Base-by-base conservation (phyloP, 2,329 filamentous ascomycete species). In the Alternaria ethzedia region DNA sequence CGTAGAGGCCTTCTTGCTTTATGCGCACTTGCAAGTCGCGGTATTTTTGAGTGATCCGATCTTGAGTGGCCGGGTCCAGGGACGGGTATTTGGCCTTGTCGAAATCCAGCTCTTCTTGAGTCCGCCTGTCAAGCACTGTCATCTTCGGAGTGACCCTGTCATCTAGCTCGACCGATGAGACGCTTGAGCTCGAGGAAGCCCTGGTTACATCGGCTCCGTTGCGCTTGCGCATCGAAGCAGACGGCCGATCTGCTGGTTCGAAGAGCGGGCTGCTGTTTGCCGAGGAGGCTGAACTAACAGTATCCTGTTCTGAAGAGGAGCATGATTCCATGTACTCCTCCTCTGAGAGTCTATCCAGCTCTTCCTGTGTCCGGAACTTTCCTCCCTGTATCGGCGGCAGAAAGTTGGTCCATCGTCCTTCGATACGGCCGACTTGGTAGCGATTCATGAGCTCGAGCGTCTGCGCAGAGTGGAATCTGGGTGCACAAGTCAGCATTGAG, bases 341-440 rank as follows among this genome's bases (percentile, higher is more conserved):
- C 32, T 84, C 82, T 9, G 79, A 78, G 12, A 70, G 56, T 23
- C 60, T 66, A 32, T 64, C 59, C 50, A 76, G 67, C 58, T 85
- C 81, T 55, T 80, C 76, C 64, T 84, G 84, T 21, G 82, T 80
- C 68, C 90, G 87, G 79, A 94, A 97, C 62, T 86, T 85, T 45
- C 95, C 95, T 61, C 94, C 94, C 80, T 98, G 95, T 56, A 98
- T 95, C 0, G 96, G 95, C 5, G 96, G 94, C 7, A 92, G 75
- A 76, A 97, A 97, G 79, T 97, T 97, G 65, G 84, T 83, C 96
- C 96, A 99, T 65, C 83, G 84, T 28, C 93, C 92, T 75, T 96
- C 87, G 61, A 97, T 88, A 67, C 86, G 87, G 47, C 96, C 96
- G 73, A 98, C 93, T 67, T 92, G 89, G 78, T 94, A 98, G 67